Evolutionary conservation across 148 eudicot genomes (phyloP).

Genomic region (Vaccinium macrocarpon): DNA sequence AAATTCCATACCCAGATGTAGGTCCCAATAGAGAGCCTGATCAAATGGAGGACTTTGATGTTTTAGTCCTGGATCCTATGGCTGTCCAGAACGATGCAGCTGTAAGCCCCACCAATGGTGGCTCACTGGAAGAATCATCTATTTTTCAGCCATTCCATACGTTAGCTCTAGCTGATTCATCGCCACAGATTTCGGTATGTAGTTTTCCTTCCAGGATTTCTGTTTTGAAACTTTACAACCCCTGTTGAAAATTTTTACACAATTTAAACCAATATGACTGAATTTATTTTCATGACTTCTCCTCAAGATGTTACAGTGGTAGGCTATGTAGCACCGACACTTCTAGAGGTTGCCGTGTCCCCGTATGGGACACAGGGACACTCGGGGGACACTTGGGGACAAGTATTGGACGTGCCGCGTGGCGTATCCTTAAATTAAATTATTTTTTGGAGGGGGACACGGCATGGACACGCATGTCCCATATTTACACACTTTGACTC

Average conservation of each 20-base stretch:
- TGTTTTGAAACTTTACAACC: neutral
- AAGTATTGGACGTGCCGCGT: too few species aligned
- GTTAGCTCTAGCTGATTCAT: constrained; percentile 17
- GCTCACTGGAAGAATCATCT: constrained; percentile 8
- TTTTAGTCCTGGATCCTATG: constrained; percentile 7
- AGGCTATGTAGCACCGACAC: too few species aligned
- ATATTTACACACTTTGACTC: too few species aligned
- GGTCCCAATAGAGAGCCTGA: constrained; percentile 11
- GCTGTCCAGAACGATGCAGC: constrained; percentile 10
- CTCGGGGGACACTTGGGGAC: neutral
- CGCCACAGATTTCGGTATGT: constrained; percentile 26
- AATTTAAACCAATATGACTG: neutral
- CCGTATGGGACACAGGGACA: too few species aligned
- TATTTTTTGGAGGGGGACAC: too few species aligned
- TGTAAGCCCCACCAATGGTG: constrained; percentile 10
- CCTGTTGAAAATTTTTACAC: neutral
- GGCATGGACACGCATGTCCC: too few species aligned
- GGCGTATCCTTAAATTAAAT: too few species aligned
- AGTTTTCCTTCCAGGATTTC: neutral
- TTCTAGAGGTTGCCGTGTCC: too few species aligned
- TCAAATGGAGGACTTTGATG: neutral
- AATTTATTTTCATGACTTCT: neutral
- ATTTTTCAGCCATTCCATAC: neutral
- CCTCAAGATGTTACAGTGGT: neutral
- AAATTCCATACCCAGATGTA: constrained; percentile 11